Conservation (phyloP, 495 filamentous ascomycete species). For the Penicillium tannophilum region DNA sequence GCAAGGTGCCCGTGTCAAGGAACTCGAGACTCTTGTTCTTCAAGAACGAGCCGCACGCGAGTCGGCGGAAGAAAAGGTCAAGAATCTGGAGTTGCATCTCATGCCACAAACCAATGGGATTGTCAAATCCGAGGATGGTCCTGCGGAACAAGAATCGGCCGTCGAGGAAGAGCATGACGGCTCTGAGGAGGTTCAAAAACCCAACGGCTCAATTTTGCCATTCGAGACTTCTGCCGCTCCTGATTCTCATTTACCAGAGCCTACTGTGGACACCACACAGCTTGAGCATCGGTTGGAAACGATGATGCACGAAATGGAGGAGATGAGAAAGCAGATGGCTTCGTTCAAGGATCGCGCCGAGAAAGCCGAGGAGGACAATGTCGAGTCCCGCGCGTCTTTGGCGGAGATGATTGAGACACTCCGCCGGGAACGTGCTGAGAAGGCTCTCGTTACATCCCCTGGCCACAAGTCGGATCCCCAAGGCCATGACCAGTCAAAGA, state of each 20-base stretch:
- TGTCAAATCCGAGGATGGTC: not conserved
- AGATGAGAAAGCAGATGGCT: constrained; percentile 78
- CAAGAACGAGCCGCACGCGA: constrained; percentile 82
- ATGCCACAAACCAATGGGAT: constrained; percentile 17
- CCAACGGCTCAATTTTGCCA: constrained; percentile 19
- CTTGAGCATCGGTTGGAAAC: constrained; percentile 76
- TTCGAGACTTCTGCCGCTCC: constrained; percentile 29
- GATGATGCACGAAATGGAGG: constrained; percentile 81
- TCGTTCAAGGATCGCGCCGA: constrained; percentile 75
- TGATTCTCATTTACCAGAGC: constrained; percentile 36
- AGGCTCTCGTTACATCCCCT: constrained; percentile 9
- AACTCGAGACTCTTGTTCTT: constrained; percentile 75
- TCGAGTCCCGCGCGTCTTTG: constrained; percentile 67
- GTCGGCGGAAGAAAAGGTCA: constrained; percentile 77
- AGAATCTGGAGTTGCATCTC: constrained; percentile 61
- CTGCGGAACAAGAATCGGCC: constrained; percentile 8
- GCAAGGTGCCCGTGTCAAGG: constrained; percentile 74
- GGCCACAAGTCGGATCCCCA: constrained; percentile 11
- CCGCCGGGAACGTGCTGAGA: constrained; percentile 60
- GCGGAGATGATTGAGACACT: constrained; percentile 88
- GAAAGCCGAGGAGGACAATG: constrained; percentile 73
- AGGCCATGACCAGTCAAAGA: constrained; percentile 9
- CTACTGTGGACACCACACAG: constrained; percentile 32
- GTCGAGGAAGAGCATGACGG: constrained; percentile 33
- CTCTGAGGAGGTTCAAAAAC: constrained; percentile 14